phyloP scores from a whole-genome alignment of 306 rosid genomes.

The Inga oerstediana region DNA sequence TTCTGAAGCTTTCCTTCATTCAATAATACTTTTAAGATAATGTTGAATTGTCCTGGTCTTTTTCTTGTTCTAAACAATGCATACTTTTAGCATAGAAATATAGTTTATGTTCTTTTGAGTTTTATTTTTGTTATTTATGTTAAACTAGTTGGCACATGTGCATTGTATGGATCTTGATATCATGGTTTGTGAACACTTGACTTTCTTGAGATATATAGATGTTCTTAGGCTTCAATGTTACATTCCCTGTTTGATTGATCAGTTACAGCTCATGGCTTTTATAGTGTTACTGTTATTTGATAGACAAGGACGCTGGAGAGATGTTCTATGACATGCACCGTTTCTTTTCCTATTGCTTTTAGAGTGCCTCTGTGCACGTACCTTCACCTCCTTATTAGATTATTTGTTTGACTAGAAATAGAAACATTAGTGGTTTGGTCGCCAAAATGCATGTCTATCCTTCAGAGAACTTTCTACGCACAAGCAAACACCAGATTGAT shows the following conservation, averaged over 20 bases:
- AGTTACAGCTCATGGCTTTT: background rate
- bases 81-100: slow-evolving; percentile 3
- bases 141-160: background rate
- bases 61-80: slow-evolving; percentile 10
- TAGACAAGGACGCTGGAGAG: background rate
- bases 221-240: background rate
- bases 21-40: background rate
- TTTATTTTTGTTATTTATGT: background rate
- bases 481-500: background rate
- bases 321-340: background rate
- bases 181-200: background rate
- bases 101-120: slow-evolving; percentile 10
- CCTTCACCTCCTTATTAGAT: background rate
- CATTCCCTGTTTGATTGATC: slow-evolving; percentile 6
- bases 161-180: background rate
- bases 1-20: slow-evolving; percentile 28
- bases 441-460: background rate
- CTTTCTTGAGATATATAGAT: background rate
- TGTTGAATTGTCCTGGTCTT: slow-evolving; percentile 10
- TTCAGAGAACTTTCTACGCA: background rate
- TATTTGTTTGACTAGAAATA: background rate
- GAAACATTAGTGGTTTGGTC: background rate
- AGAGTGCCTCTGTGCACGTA: background rate
- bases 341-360: background rate
- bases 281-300: slow-evolving; percentile 10